Conservation (phyloP, 495 filamentous ascomycete species). For the Penicillium dipodomyicola region DNA sequence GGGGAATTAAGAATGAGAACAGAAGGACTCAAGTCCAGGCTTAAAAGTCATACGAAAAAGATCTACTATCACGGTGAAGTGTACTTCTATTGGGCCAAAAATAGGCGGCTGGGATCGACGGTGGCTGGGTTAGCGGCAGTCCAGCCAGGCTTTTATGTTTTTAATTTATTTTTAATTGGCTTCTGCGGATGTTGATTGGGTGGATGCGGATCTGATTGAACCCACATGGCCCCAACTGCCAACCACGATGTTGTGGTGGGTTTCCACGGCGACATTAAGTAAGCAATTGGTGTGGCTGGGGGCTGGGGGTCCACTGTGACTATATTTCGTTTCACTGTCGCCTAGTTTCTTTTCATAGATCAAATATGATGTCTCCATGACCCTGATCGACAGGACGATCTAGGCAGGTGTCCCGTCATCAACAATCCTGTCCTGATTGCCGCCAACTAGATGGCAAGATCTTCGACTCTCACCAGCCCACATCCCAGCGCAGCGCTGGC, state of each 20-base stretch:
- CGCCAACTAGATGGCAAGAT: slow-evolving; percentile 50
- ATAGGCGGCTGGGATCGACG: slow-evolving; percentile 31
- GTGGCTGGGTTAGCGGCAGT: slow-evolving; percentile 23
- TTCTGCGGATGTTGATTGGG: neutral
- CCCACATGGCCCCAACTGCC: slow-evolving; percentile 10
- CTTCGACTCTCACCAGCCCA: slow-evolving; percentile 66
- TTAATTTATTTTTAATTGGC: slow-evolving; percentile 2
- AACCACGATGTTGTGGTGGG: slow-evolving; percentile 6
- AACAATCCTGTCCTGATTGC: neutral
- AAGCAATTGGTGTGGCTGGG: slow-evolving; percentile 26
- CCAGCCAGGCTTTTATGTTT: slow-evolving; percentile 19
- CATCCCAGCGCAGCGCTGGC: slow-evolving; percentile 59
- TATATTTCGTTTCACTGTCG: slow-evolving; percentile 13
- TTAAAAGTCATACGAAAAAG: slow-evolving; percentile 20
- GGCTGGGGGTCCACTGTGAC: slow-evolving; percentile 14
- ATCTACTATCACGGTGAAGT: slow-evolving; percentile 10
- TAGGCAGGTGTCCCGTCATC: neutral
- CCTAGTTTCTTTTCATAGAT: slow-evolving; percentile 33
- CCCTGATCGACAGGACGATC: neutral
- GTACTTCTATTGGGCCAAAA: slow-evolving; percentile 19
- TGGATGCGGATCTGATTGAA: neutral
- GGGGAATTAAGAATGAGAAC: neutral
- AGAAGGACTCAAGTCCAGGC: slow-evolving; percentile 5
- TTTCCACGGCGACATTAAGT: slow-evolving; percentile 11
- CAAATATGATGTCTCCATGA: slow-evolving; percentile 7